A percentile compares a stretch with the other conserved stretches of the same genome.
These are phyloP conservation scores for Apiospora koreana DNA, from an alignment of 2,329 filamentous ascomycete genomes.

Conservation along the genomic window DNA sequence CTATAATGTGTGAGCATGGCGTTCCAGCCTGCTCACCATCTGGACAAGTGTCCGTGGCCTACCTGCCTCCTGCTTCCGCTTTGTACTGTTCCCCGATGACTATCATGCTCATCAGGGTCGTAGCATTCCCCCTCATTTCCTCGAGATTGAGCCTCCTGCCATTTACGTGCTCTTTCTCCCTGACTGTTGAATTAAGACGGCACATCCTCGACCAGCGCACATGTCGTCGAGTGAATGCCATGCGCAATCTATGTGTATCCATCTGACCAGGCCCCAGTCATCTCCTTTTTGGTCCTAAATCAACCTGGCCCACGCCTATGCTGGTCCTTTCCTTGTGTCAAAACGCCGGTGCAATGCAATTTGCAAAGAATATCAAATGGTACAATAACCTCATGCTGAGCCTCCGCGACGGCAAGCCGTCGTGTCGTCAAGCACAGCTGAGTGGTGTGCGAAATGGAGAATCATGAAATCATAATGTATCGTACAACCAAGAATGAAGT, in stretches of 20 bases:
- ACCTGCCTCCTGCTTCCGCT: not conserved
- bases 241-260: conserved; percentile 33
- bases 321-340: conserved; percentile 30
- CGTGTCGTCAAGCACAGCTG: not conserved
- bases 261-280: conserved; percentile 28
- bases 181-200: conserved; percentile 37
- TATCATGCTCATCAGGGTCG: not conserved
- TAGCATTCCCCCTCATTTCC: not conserved
- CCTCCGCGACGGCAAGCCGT: conserved; percentile 10
- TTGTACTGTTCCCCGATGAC: not conserved
- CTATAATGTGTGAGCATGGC: not conserved
- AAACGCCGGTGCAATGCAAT: conserved; percentile 64
- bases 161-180: not conserved
- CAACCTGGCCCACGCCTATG: conserved; percentile 24
- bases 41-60: not conserved
- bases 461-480: conserved; percentile 33
- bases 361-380: conserved; percentile 30
- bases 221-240: conserved; percentile 38
- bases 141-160: not conserved
- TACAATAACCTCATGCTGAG: conserved; percentile 24
- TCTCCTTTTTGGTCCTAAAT: conserved; percentile 30
- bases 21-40: conserved; percentile 10
- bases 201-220: conserved; percentile 42
- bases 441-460: conserved; percentile 12
- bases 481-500: conserved; percentile 11